Conservation (phyloP, 1,284 basidiomycete genomes). For the Boletus semigastroideus region DNA sequence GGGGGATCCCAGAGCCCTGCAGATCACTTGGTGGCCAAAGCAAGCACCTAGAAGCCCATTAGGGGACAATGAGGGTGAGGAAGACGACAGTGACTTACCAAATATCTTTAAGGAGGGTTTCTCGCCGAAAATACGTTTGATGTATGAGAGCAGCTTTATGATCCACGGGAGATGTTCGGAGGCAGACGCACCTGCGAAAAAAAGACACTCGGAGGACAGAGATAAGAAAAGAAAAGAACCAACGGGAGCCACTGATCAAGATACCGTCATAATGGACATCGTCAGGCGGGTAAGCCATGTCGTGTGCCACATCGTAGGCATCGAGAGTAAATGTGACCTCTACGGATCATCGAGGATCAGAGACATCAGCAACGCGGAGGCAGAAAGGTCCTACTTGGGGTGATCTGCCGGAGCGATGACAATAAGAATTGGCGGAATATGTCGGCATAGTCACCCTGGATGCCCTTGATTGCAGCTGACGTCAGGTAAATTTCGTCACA, state of each 20-base stretch:
- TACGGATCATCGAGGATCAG: background rate
- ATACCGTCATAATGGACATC: conserved; percentile 54
- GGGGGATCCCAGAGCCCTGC: conserved; percentile 66
- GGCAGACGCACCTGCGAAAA: conserved; percentile 53
- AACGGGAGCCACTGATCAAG: conserved; percentile 69
- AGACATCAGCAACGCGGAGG: background rate
- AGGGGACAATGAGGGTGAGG: background rate
- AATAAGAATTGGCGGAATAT: background rate
- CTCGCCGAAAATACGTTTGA: conserved; percentile 43
- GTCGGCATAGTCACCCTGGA: background rate
- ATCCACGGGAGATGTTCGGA: conserved; percentile 74
- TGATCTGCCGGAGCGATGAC: conserved; percentile 7
- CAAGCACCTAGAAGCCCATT: no score
- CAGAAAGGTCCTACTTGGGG: background rate
- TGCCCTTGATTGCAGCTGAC: background rate
- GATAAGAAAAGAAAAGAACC: conserved; percentile 9
- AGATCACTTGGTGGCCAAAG: conserved; percentile 86
- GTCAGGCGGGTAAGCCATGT: conserved; percentile 54
- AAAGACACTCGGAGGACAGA: background rate
- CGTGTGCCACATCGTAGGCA: conserved; percentile 52
- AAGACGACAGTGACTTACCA: conserved; percentile 36
- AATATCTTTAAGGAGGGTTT: conserved; percentile 64
- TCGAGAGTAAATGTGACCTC: conserved; percentile 41
- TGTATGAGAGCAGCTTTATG: conserved; percentile 57
- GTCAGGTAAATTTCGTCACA: background rate